These are phyloP conservation scores for Coemansia sp. DNA, from an alignment of 192 early-diverging fungal species.

Conservation along the genomic window DNA sequence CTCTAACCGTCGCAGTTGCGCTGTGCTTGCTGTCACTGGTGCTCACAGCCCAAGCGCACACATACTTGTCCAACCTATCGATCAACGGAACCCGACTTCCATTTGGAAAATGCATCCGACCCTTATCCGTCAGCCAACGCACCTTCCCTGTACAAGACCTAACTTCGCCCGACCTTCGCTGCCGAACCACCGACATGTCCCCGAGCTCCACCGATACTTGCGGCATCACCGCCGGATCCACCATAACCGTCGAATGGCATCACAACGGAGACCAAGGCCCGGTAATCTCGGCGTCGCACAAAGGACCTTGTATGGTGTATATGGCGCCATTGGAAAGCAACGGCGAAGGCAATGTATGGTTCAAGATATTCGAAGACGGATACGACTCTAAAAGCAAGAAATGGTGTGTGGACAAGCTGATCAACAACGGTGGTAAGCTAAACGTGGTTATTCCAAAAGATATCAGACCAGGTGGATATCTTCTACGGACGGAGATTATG, in stretches of 20 bases:
- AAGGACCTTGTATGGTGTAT: conserved; percentile 13
- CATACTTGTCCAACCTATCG: not conserved
- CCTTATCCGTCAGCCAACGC: not conserved
- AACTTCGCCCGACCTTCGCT: not conserved
- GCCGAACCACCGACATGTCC: not conserved
- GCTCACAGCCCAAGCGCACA: conserved; percentile 2
- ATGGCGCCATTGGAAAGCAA: conserved; percentile 11
- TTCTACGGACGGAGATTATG: conserved; percentile 6
- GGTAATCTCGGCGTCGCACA: conserved; percentile 2
- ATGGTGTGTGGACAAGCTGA: conserved; percentile 14
- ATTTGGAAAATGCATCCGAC: conserved; percentile 4
- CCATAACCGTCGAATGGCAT: conserved; percentile 9
- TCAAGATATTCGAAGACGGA: conserved; percentile 16
- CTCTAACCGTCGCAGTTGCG: not conserved
- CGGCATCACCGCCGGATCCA: conserved; percentile 4
- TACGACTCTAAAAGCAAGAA: not conserved
- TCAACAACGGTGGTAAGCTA: not conserved
- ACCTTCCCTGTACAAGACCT: conserved; percentile 9
- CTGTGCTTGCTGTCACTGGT: not conserved
- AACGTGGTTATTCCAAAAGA: not conserved
- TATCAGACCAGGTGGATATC: conserved; percentile 5
- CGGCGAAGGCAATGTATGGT: conserved; percentile 14
- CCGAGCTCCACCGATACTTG: not conserved
- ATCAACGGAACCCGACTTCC: not conserved
- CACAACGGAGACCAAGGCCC: not conserved